These are phyloP conservation scores for Pichia sp. DNA, from an alignment of 1,139 yeast genomes.

Conservation along the genomic window DNA sequence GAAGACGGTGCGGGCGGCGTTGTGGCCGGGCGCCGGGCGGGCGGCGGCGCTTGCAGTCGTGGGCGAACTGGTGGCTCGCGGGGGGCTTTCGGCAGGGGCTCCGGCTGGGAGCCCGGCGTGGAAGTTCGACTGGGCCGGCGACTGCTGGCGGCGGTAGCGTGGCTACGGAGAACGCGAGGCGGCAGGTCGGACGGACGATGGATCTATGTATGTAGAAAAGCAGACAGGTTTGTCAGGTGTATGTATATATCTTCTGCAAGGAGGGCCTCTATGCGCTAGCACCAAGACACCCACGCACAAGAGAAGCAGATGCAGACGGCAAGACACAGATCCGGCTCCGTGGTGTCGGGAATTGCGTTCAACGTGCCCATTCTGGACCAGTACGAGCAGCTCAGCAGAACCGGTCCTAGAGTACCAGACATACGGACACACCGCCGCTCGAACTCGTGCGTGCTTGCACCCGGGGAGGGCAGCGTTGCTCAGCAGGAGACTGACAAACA, in stretches of 20 bases:
- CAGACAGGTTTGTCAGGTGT: not conserved
- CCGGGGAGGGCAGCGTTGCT: not conserved
- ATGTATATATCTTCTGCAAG: no score
- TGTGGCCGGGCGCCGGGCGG: not conserved
- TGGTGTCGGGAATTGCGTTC: conserved; percentile 39
- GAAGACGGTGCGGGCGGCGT: not conserved
- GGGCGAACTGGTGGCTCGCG: not conserved
- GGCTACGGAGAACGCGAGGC: not conserved
- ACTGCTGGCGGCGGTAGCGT: conserved; percentile 2
- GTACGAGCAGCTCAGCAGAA: conserved; percentile 1
- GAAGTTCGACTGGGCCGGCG: conserved; percentile 2
- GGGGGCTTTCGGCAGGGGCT: not conserved
- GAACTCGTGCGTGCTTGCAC: not conserved
- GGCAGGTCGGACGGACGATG: not conserved
- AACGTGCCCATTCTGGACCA: conserved; percentile 29
- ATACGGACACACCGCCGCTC: not conserved
- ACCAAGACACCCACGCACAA: not conserved
- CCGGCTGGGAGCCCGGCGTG: not conserved
- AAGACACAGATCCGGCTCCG: conserved; percentile 44
- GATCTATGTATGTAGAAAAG: not conserved
- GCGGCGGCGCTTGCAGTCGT: not conserved
- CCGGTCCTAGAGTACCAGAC: not conserved
- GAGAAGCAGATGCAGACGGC: not conserved
- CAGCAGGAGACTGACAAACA: not conserved
- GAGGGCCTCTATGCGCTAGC: not conserved